Conservation (phyloP, 2,329 filamentous ascomycete genomes). For the Scedosporium aurantiacum region DNA sequence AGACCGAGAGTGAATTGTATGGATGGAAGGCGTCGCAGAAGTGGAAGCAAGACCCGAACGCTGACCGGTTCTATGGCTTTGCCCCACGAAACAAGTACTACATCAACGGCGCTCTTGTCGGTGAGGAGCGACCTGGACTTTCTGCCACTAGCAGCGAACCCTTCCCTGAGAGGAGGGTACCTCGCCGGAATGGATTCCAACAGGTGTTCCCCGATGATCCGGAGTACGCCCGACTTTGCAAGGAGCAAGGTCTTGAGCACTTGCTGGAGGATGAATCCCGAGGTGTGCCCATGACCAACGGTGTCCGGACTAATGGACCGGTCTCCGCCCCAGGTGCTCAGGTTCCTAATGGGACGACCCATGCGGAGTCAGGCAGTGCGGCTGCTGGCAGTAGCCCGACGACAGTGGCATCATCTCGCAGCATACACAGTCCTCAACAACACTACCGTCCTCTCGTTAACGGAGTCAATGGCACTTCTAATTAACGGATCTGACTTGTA, state of each 20-base stretch:
- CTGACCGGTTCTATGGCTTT: conserved; percentile 38
- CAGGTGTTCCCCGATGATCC: conserved; percentile 44
- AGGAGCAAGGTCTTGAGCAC: conserved; percentile 46
- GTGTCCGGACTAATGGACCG: conserved; percentile 33
- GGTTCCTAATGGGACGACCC: not conserved
- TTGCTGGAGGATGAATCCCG: conserved; percentile 26
- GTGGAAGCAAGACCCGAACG: conserved; percentile 49
- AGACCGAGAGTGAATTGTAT: conserved; percentile 33
- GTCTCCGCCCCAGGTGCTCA: not conserved
- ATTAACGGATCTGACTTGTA: not conserved
- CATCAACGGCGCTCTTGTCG: conserved; percentile 41
- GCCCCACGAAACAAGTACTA: conserved; percentile 49
- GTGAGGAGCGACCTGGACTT: conserved; percentile 37
- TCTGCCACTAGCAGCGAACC: conserved; percentile 40
- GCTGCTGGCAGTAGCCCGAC: not conserved
- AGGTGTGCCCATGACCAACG: conserved; percentile 19
- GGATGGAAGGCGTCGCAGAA: conserved; percentile 34
- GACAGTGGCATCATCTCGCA: not conserved
- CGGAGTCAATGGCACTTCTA: conserved; percentile 2
- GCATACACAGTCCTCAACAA: not conserved
- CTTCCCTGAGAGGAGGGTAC: conserved; percentile 43
- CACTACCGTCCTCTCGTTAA: not conserved
- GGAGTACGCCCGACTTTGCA: conserved; percentile 43
- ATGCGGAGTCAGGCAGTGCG: not conserved
- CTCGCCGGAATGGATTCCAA: conserved; percentile 37